Conservation (phyloP, 2,329 filamentous ascomycete genomes). For the Juglanconis oblonga region DNA sequence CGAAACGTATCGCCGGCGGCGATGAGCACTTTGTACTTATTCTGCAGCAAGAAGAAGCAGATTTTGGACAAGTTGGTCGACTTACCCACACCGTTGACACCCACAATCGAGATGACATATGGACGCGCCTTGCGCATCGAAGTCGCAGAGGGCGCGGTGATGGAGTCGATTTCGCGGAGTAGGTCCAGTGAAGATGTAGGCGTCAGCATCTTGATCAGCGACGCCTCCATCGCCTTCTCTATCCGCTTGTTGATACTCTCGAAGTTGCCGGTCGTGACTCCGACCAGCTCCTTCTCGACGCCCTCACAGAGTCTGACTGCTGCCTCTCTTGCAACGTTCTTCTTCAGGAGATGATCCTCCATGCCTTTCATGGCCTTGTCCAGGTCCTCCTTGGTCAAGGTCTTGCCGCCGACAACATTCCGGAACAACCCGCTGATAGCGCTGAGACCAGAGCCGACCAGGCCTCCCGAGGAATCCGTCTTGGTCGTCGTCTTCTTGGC, state of each 20-base stretch:
- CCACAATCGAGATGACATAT: conserved; percentile 97
- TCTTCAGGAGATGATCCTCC: conserved; percentile 90
- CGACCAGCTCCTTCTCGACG: conserved; percentile 84
- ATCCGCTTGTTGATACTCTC: conserved; percentile 84
- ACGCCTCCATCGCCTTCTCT: conserved; percentile 83
- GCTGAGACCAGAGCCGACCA: conserved; percentile 77
- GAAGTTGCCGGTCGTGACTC: conserved; percentile 88
- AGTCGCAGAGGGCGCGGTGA: conserved; percentile 64
- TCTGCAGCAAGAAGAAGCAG: conserved; percentile 95
- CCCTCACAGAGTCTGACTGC: conserved; percentile 87
- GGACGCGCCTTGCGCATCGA: conserved; percentile 67
- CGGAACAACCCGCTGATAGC: conserved; percentile 86
- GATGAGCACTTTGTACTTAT: conserved; percentile 67
- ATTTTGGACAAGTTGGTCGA: conserved; percentile 98
- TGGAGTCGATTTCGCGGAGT: conserved; percentile 83
- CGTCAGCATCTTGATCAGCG: conserved; percentile 90
- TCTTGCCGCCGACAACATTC: conserved; percentile 93
- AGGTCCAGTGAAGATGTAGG: conserved; percentile 93
- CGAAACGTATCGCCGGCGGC: conserved; percentile 78
- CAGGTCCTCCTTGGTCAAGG: conserved; percentile 81
- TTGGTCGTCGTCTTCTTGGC: conserved; percentile 50
- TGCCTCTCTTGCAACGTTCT: conserved; percentile 95
- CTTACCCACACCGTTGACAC: conserved; percentile 97
- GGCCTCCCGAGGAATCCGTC: conserved; percentile 53
- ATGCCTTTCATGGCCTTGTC: conserved; percentile 92